Evolutionary conservation across 108 stramenopile genomes (phyloP).

Genomic region (Nitzschia sp.): DNA sequence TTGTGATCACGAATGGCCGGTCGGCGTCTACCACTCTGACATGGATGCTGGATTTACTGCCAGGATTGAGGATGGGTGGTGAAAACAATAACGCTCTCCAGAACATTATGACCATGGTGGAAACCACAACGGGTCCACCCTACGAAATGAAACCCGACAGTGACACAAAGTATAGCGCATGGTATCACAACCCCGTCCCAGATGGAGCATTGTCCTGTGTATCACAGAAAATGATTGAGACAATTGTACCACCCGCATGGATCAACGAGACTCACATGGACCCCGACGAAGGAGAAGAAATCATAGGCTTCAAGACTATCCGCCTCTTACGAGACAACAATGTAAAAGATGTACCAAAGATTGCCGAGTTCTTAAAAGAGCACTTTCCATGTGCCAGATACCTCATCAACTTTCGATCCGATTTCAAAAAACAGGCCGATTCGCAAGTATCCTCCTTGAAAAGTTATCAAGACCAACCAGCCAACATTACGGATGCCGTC

Average conservation of each 20-base stretch:
- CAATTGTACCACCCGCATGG: conserved; percentile 34
- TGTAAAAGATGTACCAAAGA: not conserved
- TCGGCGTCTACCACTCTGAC: conserved; percentile 39
- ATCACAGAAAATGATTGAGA: conserved; percentile 26
- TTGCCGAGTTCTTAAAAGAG: conserved; percentile 30
- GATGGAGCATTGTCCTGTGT: conserved; percentile 12
- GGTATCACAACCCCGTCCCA: conserved; percentile 6
- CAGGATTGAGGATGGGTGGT: conserved; percentile 31
- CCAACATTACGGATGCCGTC: conserved; percentile 3
- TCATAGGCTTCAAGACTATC: conserved; percentile 44
- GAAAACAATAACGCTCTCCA: conserved; percentile 39
- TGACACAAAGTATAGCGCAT: not conserved
- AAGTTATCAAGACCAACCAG: not conserved
- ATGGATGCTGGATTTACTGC: conserved; percentile 38
- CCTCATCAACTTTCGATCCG: conserved; percentile 28
- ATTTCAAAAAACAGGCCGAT: conserved; percentile 17
- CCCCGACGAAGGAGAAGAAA: conserved; percentile 8
- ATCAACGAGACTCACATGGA: not conserved
- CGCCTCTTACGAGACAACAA: conserved; percentile 14
- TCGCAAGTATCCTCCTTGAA: conserved; percentile 9
- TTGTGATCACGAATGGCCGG: conserved; percentile 38
- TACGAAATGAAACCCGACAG: not conserved
- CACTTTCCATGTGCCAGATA: conserved; percentile 39
- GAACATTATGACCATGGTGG: conserved; percentile 10
- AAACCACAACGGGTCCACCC: not conserved